These are phyloP conservation scores for Rhodotorula diobovata DNA, from an alignment of 768 basidiomycete genomes.

Conservation along the genomic window DNA sequence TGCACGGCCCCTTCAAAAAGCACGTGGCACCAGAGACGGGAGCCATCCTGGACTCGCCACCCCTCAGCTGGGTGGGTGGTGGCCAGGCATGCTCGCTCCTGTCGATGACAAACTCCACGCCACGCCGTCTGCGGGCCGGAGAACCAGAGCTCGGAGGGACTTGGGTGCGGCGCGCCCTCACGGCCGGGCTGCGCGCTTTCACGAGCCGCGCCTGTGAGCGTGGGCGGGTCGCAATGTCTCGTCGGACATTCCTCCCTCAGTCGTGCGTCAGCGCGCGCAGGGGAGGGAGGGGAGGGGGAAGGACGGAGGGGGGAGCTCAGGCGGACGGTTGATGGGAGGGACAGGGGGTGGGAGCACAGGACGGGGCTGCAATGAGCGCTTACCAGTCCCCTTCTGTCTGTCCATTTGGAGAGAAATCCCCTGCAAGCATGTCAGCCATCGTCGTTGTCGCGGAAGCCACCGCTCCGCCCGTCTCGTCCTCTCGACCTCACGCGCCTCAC, in stretches of 20 bases:
- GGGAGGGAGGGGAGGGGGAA: not conserved
- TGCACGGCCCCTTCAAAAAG: constrained; percentile 24
- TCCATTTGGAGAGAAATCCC: too few relatives aligned
- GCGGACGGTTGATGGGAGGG: too few relatives aligned
- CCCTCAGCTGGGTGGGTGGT: too few relatives aligned
- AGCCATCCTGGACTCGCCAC: too few relatives aligned
- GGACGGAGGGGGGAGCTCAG: too few relatives aligned
- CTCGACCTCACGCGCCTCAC: not conserved
- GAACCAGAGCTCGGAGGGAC: constrained; percentile 17
- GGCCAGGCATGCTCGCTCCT: not conserved
- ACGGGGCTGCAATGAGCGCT: too few relatives aligned
- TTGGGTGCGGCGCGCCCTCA: constrained; percentile 35
- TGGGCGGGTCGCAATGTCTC: constrained; percentile 35
- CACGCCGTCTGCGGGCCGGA: constrained; percentile 32
- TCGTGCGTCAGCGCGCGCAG: too few relatives aligned
- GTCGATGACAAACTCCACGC: not conserved
- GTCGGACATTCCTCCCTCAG: constrained; percentile 8
- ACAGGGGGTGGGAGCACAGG: too few relatives aligned
- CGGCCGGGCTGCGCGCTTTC: constrained; percentile 13
- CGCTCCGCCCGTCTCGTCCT: too few relatives aligned
- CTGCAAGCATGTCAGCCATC: too few relatives aligned
- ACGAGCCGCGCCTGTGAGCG: constrained; percentile 21
- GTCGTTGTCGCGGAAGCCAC: too few relatives aligned
- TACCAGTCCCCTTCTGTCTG: too few relatives aligned
- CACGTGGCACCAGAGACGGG: constrained; percentile 17